Conservation (phyloP, 441 rosid genomes). For the Isatis lusitanica region DNA sequence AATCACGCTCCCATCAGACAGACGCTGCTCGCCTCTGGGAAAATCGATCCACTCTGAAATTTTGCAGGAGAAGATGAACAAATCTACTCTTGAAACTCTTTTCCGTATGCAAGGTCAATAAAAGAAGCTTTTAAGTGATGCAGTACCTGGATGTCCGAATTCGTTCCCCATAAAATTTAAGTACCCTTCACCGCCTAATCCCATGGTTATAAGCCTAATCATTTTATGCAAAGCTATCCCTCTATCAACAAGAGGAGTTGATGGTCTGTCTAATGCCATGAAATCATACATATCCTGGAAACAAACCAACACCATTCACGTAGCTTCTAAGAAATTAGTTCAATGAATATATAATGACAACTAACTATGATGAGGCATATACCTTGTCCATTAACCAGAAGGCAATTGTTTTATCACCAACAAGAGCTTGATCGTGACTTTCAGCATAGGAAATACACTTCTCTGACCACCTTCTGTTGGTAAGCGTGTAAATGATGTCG, state of each 20-base stretch:
- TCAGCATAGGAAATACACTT: slow-evolving; percentile 91
- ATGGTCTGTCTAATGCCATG: slow-evolving; percentile 87
- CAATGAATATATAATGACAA: neutral
- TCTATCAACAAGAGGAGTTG: slow-evolving; percentile 88
- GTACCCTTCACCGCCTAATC: slow-evolving; percentile 97
- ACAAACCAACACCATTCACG: slow-evolving; percentile 9
- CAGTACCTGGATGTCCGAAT: slow-evolving; percentile 96
- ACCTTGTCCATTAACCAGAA: slow-evolving; percentile 99
- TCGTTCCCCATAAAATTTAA: slow-evolving; percentile 99
- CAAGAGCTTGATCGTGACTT: slow-evolving; percentile 99
- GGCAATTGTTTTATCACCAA: slow-evolving; percentile 95
- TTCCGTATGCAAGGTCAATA: slow-evolving; percentile 3
- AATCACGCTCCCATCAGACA: slow-evolving; percentile 63
- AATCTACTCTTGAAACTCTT: neutral
- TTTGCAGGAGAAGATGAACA: slow-evolving; percentile 22
- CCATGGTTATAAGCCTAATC: slow-evolving; percentile 97
- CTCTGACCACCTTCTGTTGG: slow-evolving; percentile 95
- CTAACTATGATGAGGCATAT: neutral
- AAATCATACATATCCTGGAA: slow-evolving; percentile 97
- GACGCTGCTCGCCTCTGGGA: slow-evolving; percentile 82
- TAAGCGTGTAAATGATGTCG: slow-evolving; percentile 69
- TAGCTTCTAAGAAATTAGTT: neutral
- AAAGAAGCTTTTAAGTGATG: neutral
- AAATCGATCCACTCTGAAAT: slow-evolving; percentile 96
- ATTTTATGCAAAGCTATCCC: slow-evolving; percentile 98